Percentiles rank a stretch among this genome's conserved stretches.
Conservation (phyloP, 2,329 filamentous ascomycete species). For the Gremmenia infestans region DNA sequence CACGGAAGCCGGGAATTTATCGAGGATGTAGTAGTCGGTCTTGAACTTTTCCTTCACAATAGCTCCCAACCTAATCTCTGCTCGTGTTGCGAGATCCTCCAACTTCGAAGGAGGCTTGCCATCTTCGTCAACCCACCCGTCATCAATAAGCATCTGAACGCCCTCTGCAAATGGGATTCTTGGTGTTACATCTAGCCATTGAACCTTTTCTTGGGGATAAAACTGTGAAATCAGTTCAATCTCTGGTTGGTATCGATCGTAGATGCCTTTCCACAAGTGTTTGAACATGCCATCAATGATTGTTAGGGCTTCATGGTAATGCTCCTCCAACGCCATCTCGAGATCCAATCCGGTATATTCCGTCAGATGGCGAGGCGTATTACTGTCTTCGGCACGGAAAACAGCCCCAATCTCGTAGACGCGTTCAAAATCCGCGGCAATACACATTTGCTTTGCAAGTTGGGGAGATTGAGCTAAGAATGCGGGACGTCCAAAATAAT, state of each 20-base stretch:
- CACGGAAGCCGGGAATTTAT: slow-evolving; percentile 83
- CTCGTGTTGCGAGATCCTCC: slow-evolving; percentile 78
- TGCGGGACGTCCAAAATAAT: slow-evolving; percentile 83
- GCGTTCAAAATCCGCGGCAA: slow-evolving; percentile 80
- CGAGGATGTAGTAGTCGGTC: slow-evolving; percentile 90
- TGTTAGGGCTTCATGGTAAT: slow-evolving; percentile 83
- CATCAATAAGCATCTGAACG: slow-evolving; percentile 73
- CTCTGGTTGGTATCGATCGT: slow-evolving; percentile 63
- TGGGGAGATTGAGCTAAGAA: slow-evolving; percentile 92
- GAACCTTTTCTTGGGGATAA: slow-evolving; percentile 80
- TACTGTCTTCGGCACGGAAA: slow-evolving; percentile 92
- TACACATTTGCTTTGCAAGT: slow-evolving; percentile 87
- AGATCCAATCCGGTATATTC: slow-evolving; percentile 92
- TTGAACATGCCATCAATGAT: slow-evolving; percentile 79
- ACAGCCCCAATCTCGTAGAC: slow-evolving; percentile 90
- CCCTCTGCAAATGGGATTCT: slow-evolving; percentile 76
- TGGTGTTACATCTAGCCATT: slow-evolving; percentile 82
- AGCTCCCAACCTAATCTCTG: slow-evolving; percentile 80
- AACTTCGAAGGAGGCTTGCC: slow-evolving; percentile 64
- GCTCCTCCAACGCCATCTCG: slow-evolving; percentile 84
- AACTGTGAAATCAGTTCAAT: slow-evolving; percentile 75
- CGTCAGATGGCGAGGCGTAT: slow-evolving; percentile 89
- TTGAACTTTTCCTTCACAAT: slow-evolving; percentile 80
- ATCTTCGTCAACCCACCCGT: slow-evolving; percentile 72
- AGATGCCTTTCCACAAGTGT: slow-evolving; percentile 67